Evolutionary conservation across 2,329 filamentous ascomycete species (phyloP), one percentile per base, ranked within the genome.

Genomic region (Mariannaea sp.): DNA sequence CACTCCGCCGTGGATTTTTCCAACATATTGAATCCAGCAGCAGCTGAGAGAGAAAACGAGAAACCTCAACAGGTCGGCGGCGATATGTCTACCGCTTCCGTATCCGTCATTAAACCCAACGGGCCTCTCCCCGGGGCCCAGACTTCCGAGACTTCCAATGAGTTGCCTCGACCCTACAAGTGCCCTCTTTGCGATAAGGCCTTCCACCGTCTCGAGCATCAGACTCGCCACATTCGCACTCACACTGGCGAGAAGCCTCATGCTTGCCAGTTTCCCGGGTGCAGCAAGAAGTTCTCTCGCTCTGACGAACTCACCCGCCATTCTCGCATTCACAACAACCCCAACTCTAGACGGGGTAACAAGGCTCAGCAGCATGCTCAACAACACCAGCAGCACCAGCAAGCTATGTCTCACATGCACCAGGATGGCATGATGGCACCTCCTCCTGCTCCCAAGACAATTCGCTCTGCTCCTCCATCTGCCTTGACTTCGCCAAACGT

Each of bases 181-280:
- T 99, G 93, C 75, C 92, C 93, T 56, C 84, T 99, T 59, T 99
- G 94, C 79, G 93, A 97, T 68, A 96, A 97, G 82, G 93, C 94
- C 56, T 99, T 99, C 77, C 94, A 97, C 80, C 91, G 94, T 59
- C 82, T 99, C 35, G 93, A 97, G 79, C 93, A 97, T 73, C 93
- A 97, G 80, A 86, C 83, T 17, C 77, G 82, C 66, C 93, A 99
- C 75, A 97, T 97, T 70, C 87, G 93, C 67, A 97, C 94, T 6
- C 93, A 99, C 75, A 99, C 93, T 0, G 94, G 93, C 67, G 93
- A 99, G 80, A 99, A 97, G 81, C 93, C 93, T 41, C 94, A 97
- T 69, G 92, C 90, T 58, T 99, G 93, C 83, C 87, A 90, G 72
- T 97, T 93, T 69, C 92, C 91, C 4, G 92, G 92, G 66, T 97